Percentiles rank a stretch among this genome's conserved stretches.
Conservation (phyloP, 148 eudicot genomes). For the Nepenthes gracilis region DNA sequence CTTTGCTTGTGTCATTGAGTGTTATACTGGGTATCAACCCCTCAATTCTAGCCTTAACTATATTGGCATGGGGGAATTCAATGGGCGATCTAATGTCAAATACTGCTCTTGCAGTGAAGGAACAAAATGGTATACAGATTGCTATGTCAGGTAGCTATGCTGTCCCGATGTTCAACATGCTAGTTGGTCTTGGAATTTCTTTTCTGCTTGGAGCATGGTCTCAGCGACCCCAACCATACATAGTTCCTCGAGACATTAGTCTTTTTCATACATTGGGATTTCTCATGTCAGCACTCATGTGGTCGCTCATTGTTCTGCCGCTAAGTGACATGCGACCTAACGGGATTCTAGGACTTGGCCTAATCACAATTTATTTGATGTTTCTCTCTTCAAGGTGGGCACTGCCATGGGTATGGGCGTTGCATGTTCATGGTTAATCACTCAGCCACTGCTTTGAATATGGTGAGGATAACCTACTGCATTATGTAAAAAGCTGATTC, state of each 20-base stretch:
- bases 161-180: slow-evolving; percentile 67
- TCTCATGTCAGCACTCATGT: slow-evolving; percentile 35
- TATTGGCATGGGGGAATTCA: slow-evolving; percentile 77
- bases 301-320: slow-evolving; percentile 55
- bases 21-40: slow-evolving; percentile 45
- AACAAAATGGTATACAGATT: slow-evolving; percentile 46
- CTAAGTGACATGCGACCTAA: slow-evolving; percentile 48
- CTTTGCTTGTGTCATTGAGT: slow-evolving; percentile 42
- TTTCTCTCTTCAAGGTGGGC: slow-evolving; percentile 38
- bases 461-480: no score
- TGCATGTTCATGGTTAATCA: no score
- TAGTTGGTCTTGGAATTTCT: slow-evolving; percentile 49
- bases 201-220: slow-evolving; percentile 52
- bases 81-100: slow-evolving; percentile 63
- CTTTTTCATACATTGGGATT: slow-evolving; percentile 48
- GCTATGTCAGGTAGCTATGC: slow-evolving; percentile 73
- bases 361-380: slow-evolving; percentile 35
- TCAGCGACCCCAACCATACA: slow-evolving; percentile 22
- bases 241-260: slow-evolving; percentile 29
- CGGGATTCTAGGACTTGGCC: slow-evolving; percentile 45
- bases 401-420: slow-evolving; percentile 27
- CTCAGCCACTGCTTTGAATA: no score
- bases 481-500: no score
- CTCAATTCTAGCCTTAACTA: slow-evolving; percentile 50
- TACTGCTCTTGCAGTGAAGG: slow-evolving; percentile 48